Percentiles rank a stretch among this genome's conserved stretches.
phyloP scores from a whole-genome alignment of 2,329 filamentous ascomycete species.

The Clarireedia hainanense region DNA sequence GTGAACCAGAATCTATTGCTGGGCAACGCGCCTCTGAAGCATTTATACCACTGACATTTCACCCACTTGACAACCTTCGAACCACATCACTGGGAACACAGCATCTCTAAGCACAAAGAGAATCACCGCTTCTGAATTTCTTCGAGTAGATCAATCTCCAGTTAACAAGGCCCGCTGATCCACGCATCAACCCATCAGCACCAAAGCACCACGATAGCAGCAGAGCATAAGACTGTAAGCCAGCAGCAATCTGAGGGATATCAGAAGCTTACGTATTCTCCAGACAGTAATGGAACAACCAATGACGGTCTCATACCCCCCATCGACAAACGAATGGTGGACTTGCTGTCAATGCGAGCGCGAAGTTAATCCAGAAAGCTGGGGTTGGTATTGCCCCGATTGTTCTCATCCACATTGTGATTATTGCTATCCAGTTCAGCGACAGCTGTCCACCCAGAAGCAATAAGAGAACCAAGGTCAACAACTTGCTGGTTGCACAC shows the following conservation, averaged over 20 bases:
- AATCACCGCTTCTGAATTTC: too few relatives aligned
- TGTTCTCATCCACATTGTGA: constrained; percentile 10
- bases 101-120: too few relatives aligned
- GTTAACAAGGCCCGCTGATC: too few relatives aligned
- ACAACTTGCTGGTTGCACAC: background rate
- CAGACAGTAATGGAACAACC: background rate
- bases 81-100: too few relatives aligned
- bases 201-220: too few relatives aligned
- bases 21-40: too few relatives aligned
- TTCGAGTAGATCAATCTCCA: too few relatives aligned
- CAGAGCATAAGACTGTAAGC: background rate
- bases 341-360: constrained; percentile 9
- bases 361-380: constrained; percentile 10
- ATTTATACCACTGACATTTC: too few relatives aligned
- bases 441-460: background rate
- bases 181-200: too few relatives aligned
- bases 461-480: background rate
- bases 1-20: too few relatives aligned
- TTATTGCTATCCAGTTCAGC: background rate
- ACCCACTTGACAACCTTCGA: too few relatives aligned
- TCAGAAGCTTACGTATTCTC: background rate
- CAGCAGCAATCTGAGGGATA: background rate
- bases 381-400: constrained; percentile 13
- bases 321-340: constrained; percentile 13
- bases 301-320: background rate